A percentile compares a stretch with the other conserved stretches of the same genome.
Conservation (phyloP, 306 rosid species). For the Lithocarpus polystachyus region DNA sequence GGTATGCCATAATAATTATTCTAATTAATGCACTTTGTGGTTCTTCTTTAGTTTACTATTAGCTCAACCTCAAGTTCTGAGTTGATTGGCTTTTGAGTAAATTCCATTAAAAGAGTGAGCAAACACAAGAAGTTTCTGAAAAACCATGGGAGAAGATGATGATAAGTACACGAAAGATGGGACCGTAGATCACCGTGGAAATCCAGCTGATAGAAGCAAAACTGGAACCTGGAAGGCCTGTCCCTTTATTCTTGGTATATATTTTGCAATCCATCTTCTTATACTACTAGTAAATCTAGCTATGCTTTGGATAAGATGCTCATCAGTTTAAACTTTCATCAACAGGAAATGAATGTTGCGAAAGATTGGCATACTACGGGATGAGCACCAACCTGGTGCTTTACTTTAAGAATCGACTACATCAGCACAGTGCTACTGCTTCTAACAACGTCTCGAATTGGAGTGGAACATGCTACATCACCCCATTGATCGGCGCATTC, state of each 20-base stretch:
- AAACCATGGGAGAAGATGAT: slow-evolving; percentile 44
- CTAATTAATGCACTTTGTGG: neutral
- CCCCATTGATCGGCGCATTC: slow-evolving; percentile 77
- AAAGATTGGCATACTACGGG: slow-evolving; percentile 78
- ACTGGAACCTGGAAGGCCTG: slow-evolving; percentile 94
- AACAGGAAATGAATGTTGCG: slow-evolving; percentile 79
- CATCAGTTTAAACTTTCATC: slow-evolving; percentile 6
- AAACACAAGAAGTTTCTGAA: neutral
- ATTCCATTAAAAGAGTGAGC: neutral
- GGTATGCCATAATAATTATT: neutral
- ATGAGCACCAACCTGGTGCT: slow-evolving; percentile 72
- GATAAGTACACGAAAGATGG: slow-evolving; percentile 68
- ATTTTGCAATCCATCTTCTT: neutral
- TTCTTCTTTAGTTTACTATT: neutral
- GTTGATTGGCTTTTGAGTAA: neutral
- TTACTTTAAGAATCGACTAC: slow-evolving; percentile 48
- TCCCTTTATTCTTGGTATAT: slow-evolving; percentile 66
- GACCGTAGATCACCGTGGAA: slow-evolving; percentile 53
- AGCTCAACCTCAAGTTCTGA: neutral
- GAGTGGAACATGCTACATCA: slow-evolving; percentile 76
- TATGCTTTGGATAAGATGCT: neutral
- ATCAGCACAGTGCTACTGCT: slow-evolving; percentile 59
- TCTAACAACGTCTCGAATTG: slow-evolving; percentile 55
- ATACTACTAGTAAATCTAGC: neutral
- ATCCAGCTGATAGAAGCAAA: slow-evolving; percentile 54